Conservation (phyloP, 2,329 filamentous ascomycete genomes). For the Esteya vermicola region DNA sequence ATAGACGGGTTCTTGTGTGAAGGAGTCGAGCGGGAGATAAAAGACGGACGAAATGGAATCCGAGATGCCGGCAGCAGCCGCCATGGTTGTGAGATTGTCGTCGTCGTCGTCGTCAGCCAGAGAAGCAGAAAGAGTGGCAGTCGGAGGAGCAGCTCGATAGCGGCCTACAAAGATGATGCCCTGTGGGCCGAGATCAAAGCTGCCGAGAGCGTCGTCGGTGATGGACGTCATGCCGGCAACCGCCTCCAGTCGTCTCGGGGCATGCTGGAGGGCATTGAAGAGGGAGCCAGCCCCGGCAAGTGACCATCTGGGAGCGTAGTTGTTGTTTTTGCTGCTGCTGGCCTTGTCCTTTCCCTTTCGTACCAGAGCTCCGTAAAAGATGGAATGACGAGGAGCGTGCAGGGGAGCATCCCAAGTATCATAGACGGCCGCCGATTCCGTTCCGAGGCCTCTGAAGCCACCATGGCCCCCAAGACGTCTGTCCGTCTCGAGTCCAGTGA, state of each 20-base stretch:
- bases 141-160: too few species aligned
- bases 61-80: slow-evolving; percentile 11
- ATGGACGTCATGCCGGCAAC: slow-evolving; percentile 13
- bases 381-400: slow-evolving; percentile 16
- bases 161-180: slow-evolving; percentile 21
- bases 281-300: slow-evolving; percentile 16
- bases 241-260: slow-evolving; percentile 16
- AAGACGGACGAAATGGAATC: too few species aligned
- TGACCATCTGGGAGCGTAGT: slow-evolving; percentile 14
- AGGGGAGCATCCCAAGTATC: too few species aligned
- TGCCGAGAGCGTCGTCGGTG: slow-evolving; percentile 12
- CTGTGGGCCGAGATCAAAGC: slow-evolving; percentile 19
- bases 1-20: slow-evolving; percentile 8
- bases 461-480: slow-evolving; percentile 5
- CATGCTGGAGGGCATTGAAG: slow-evolving; percentile 18
- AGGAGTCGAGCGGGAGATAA: slow-evolving; percentile 20
- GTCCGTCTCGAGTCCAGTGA: background rate
- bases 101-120: background rate
- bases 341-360: background rate
- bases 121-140: too few species aligned
- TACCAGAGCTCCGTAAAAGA: slow-evolving; percentile 24
- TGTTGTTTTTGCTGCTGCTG: slow-evolving; percentile 2
- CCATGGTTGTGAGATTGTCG: slow-evolving; percentile 6
- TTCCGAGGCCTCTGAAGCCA: too few species aligned
- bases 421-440: too few species aligned